Evolutionary conservation across 805 yeast genomes (phyloP), one percentile per base, ranked within the genome.

Genomic region (Candida arabinofermentans): DNA sequence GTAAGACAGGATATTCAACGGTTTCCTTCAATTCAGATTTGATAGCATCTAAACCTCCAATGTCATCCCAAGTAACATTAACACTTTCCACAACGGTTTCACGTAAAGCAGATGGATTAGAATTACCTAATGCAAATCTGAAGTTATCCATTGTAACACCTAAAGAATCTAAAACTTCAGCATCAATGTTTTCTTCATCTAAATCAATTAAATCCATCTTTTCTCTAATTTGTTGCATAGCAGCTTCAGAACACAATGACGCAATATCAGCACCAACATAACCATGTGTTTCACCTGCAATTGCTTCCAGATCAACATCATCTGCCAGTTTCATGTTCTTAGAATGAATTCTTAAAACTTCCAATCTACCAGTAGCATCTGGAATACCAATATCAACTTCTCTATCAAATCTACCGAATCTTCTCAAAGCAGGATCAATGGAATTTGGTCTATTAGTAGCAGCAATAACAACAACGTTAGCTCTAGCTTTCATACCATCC

Each of bases 401-500:
- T 65, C 93, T 75, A 64, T 85, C 93, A 60, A 85, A 84, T 63
- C 93, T 79, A 54, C 93, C 93, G 55, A 84, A 83, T 65, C 93
- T 79, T 69, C 93, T 81, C 53, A 84, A 71, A 18, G 93, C 93
- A 36, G 93, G 90, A 59, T 84, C 93, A 58, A 84, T 84, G 16
- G 89, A 81, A 69, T 84, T 85, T 50, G 93, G 93, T 66, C 93
- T 75, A 69, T 84, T 84, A 40, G 93, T 93, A 27, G 99, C 99
- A 42, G 99, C 99, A 70, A 93, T 93, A 43, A 93, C 99, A 48
- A 93, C 99, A 55, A 88, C 85, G 62, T 93, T 93, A 31, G 98
- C 85, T 69, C 99, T 83, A n/a, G 98, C 96, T 71, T 91, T 91
- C 99, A 93, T 93, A 75, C 99, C 99, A 64, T 93, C 99, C 99